phyloP scores from a whole-genome alignment of 2,329 filamentous ascomycete genomes.

The Trichoderma simmonsii region DNA sequence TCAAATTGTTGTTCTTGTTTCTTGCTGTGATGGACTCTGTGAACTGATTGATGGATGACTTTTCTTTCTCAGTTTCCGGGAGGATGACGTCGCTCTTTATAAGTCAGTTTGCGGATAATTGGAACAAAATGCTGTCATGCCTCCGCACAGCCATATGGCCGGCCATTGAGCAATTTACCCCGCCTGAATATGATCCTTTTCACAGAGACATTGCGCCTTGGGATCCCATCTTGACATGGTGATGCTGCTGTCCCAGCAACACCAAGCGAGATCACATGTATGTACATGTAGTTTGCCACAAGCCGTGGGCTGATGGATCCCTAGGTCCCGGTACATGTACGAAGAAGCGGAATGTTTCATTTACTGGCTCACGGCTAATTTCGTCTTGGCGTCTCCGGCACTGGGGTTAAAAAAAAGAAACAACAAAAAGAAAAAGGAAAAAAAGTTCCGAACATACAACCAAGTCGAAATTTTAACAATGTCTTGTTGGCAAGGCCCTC shows the following conservation, averaged over 20 bases:
- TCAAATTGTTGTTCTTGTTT: neutral
- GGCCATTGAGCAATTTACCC: neutral
- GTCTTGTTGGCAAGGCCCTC: neutral
- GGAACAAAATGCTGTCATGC: neutral
- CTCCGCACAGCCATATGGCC: neutral
- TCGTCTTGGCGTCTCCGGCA: neutral
- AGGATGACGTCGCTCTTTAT: neutral
- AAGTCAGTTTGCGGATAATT: conserved; percentile 3
- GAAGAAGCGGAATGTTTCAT: neutral
- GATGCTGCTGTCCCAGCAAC: neutral
- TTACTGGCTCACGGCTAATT: conserved; percentile 10
- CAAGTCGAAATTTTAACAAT: neutral
- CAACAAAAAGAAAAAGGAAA: neutral
- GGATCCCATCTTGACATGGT: neutral
- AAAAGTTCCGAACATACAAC: neutral
- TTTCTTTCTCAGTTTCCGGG: neutral
- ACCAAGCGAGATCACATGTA: neutral
- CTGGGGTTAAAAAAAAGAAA: neutral
- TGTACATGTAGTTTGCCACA: neutral
- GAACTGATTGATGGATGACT: neutral
- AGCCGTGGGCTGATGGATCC: neutral
- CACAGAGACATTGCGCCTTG: neutral
- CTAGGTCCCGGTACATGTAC: neutral
- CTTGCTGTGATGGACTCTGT: neutral
- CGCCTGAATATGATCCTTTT: neutral